Evolutionary conservation across 352 stramenopile species (phyloP).

Genomic region (Thalassiosira sp.): DNA sequence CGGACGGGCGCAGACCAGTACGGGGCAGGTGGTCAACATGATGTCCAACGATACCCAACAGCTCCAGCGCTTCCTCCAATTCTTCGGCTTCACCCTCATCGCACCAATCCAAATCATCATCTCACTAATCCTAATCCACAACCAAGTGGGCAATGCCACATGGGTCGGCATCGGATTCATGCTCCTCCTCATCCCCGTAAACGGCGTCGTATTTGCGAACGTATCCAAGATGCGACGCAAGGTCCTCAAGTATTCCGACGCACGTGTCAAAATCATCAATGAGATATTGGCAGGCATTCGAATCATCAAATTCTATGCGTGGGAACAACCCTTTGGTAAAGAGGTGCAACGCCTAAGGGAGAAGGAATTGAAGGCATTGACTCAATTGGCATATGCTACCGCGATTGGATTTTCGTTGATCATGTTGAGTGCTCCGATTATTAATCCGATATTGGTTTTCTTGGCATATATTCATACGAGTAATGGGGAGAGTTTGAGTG

Average conservation of each 20-base stretch:
- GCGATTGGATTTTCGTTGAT: constrained; percentile 83
- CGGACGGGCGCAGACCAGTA: constrained; percentile 70
- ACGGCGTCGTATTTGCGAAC: constrained; percentile 72
- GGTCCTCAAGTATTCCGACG: constrained; percentile 81
- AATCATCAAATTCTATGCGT: constrained; percentile 94
- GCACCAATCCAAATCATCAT: constrained; percentile 85
- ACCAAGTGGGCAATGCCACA: constrained; percentile 78
- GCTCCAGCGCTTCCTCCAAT: constrained; percentile 80
- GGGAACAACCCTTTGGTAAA: constrained; percentile 88
- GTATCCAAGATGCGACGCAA: constrained; percentile 71
- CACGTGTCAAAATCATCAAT: constrained; percentile 91
- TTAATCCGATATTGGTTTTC: constrained; percentile 84
- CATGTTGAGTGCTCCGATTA: constrained; percentile 77
- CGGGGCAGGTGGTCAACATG: constrained; percentile 83
- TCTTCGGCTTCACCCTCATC: constrained; percentile 89
- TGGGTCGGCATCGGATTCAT: constrained; percentile 83
- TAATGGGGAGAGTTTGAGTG: constrained; percentile 54
- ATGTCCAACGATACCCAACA: constrained; percentile 82
- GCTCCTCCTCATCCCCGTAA: constrained; percentile 73
- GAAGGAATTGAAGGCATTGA: constrained; percentile 83
- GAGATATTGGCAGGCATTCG: constrained; percentile 91
- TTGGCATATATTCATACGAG: constrained; percentile 77
- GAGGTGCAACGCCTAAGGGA: constrained; percentile 83
- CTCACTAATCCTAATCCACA: constrained; percentile 79
- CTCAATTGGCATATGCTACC: constrained; percentile 75